Conservation (phyloP, 192 early-diverging fungal species). For the Umbelopsis isabellina region DNA sequence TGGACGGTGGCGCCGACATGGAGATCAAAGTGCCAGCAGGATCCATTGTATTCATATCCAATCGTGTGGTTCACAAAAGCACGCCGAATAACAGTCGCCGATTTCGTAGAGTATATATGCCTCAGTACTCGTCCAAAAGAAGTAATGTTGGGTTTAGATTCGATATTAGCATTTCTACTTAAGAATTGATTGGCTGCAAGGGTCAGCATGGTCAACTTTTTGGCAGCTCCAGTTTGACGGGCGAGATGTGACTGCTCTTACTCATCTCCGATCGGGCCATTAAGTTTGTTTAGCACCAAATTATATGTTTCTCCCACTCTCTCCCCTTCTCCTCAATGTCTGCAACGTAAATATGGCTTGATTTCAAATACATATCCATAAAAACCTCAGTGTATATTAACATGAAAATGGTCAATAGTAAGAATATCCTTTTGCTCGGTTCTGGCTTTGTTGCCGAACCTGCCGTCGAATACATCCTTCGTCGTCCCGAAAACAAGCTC, state of each 20-base stretch:
- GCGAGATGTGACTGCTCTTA: constrained; percentile 2
- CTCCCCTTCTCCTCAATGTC: constrained; percentile 11
- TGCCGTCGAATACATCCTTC: constrained; percentile 89
- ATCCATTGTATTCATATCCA: constrained; percentile 37
- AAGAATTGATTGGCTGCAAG: no score
- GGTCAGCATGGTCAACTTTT: no score
- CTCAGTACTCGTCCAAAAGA: constrained; percentile 31
- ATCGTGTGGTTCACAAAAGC: constrained; percentile 34
- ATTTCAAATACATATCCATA: background rate
- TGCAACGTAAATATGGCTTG: constrained; percentile 18
- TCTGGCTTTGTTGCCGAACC: constrained; percentile 98
- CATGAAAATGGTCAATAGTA: constrained; percentile 29
- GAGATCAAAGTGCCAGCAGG: constrained; percentile 26
- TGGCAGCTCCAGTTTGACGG: background rate
- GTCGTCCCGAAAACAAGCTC: constrained; percentile 84
- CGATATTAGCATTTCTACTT: no score
- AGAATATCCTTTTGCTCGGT: constrained; percentile 93
- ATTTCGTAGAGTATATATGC: constrained; percentile 43
- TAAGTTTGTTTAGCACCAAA: background rate
- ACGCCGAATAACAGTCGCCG: constrained; percentile 30
- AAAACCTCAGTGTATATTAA: constrained; percentile 2
- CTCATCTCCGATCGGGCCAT: background rate
- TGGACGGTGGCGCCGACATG: background rate
- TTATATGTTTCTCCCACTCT: constrained; percentile 11
- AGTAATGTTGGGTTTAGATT: background rate